Evolutionary conservation across 75 land plant species (phyloP), one percentile per base, ranked within the genome.

Genomic region (Chamaecyparis obtusa): DNA sequence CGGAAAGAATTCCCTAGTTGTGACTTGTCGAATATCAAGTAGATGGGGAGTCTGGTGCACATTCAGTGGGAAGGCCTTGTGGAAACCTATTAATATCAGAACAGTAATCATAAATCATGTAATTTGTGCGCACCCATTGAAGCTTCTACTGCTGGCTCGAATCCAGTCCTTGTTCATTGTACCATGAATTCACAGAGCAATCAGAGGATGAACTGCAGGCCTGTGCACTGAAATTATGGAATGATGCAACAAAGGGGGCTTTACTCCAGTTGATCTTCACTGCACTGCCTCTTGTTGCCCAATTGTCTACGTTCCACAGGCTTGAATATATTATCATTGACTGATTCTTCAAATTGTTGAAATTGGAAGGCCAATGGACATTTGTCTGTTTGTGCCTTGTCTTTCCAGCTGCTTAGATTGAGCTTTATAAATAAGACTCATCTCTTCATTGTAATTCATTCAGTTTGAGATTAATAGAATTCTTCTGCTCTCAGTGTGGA

Each of bases 171-270:
- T 51, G 16, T 13, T 51, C 16, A 51, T 51, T 51, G 13, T 51
- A 51, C n/a, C 75, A 51, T 13, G 55, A 51, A 51, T 51, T 51
- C 13, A 14, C 55, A 51, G 55, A 51, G 55, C 55, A 51, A 89
- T 74, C 41, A 51, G 55, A 51, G 55, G 55, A 51, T 11, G 55
- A 2, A 51, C 55, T n/a, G 92, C 93, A 17, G 89, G 89, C 37
- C 74, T 56, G 10, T 89, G 88, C 0, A 90, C 92, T 92, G 90
- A 92, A 72, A 88, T 87, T 0, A 87, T 90, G 11, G 92, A 92
- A 79, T 14, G 55, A 51, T 13, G 55, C 55, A 51, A 51, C 16
- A 15, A 51, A 51, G 15, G 55, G 55, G 2, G 55, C 55, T 51
- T 51, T 51, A 15, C 55, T 51, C 55, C 55, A 51, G 55, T 51